These are phyloP conservation scores for Elsinoe batatas DNA, from an alignment of 2,329 filamentous ascomycete genomes.

Conservation along the genomic window DNA sequence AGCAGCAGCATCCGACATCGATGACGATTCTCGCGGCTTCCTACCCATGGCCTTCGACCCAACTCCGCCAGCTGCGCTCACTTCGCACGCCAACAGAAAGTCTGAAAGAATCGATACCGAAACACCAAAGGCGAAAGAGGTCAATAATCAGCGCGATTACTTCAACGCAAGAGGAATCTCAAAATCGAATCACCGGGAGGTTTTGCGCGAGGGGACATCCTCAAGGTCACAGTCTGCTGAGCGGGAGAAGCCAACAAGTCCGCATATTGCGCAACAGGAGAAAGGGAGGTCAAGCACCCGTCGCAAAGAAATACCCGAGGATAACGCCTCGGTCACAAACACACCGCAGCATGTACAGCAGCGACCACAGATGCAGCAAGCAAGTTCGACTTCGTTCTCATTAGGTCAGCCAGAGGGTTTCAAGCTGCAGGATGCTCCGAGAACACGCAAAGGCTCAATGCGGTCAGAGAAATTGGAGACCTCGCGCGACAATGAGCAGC, in stretches of 20 bases:
- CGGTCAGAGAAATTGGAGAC: constrained; percentile 8
- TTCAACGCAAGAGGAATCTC: constrained; percentile 30
- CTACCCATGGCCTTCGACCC: constrained; percentile 44
- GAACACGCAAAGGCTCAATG: constrained; percentile 43
- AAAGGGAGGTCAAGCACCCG: constrained; percentile 59
- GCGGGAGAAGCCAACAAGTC: constrained; percentile 42
- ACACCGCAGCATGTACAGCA: constrained; percentile 40
- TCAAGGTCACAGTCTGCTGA: constrained; percentile 39
- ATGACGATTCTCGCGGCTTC: constrained; percentile 46
- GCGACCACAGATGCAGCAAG: constrained; percentile 21
- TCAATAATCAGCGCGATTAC: constrained; percentile 33
- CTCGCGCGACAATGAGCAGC: not conserved
- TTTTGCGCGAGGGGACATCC: constrained; percentile 30
- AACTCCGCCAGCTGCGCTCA: constrained; percentile 28
- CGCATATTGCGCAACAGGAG: constrained; percentile 89
- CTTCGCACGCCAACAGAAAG: constrained; percentile 13
- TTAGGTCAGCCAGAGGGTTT: constrained; percentile 40
- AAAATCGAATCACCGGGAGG: constrained; percentile 31
- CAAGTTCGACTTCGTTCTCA: constrained; percentile 22
- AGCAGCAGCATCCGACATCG: constrained; percentile 44
- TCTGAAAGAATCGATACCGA: constrained; percentile 5
- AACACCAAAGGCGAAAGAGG: constrained; percentile 21
- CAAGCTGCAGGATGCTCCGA: constrained; percentile 72
- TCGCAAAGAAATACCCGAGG: constrained; percentile 22
- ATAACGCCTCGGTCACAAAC: constrained; percentile 18